These are phyloP conservation scores for Suillus paluster DNA, from an alignment of 768 basidiomycete genomes.

Conservation along the genomic window DNA sequence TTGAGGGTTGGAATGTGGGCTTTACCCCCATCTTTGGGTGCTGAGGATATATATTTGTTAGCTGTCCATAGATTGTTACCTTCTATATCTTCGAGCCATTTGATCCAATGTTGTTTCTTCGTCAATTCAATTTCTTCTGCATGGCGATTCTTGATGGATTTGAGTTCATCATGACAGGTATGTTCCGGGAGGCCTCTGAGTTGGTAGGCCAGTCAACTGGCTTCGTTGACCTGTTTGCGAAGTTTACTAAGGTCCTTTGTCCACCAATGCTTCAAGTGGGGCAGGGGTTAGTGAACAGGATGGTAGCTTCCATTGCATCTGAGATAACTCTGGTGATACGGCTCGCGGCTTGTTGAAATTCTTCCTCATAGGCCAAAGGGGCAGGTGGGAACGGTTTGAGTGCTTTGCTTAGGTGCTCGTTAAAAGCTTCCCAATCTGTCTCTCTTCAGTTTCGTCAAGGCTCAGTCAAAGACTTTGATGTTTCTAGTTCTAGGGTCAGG, in stretches of 20 bases:
- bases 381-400: neutral
- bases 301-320: constrained; percentile 4
- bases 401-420: neutral
- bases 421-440: constrained; percentile 7
- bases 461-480: rapidly evolving
- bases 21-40: constrained; percentile 3
- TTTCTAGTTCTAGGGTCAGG: neutral
- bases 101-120: constrained; percentile 25
- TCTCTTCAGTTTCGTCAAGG: neutral
- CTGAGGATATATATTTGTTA: constrained; percentile 6
- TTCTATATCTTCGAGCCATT: constrained; percentile 17
- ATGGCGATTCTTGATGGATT: constrained; percentile 15
- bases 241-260: constrained; percentile 14
- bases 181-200: neutral
- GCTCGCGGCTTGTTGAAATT: neutral
- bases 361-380: neutral
- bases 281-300: constrained; percentile 13
- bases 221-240: neutral
- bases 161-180: neutral
- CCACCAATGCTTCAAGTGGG: constrained; percentile 28
- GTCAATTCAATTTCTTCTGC: constrained; percentile 9
- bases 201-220: neutral
- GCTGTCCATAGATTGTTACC: constrained; percentile 24
- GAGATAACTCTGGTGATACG: neutral
- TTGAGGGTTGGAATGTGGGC: constrained; percentile 13